phyloP scores from a whole-genome alignment of 2,329 filamentous ascomycete species.

The Ophiostoma australiae region DNA sequence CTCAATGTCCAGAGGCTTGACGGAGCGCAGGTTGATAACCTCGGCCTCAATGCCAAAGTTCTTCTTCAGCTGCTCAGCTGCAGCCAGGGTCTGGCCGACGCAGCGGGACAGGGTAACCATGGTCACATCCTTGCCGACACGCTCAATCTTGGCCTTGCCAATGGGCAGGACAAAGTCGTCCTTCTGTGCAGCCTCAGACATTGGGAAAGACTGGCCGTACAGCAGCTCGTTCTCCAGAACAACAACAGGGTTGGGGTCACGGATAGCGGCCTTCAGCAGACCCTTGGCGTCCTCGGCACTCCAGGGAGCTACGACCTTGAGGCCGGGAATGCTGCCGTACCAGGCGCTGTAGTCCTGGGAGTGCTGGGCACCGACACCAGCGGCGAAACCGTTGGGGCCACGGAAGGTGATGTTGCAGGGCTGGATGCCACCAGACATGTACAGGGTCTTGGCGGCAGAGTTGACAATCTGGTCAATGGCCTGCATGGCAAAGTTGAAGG shows the following conservation, averaged over 20 bases:
- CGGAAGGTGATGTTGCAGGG: slow-evolving; percentile 99
- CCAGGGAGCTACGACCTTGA: slow-evolving; percentile 96
- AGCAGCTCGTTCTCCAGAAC: slow-evolving; percentile 85
- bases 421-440: slow-evolving; percentile 99
- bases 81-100: slow-evolving; percentile 83
- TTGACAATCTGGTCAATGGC: slow-evolving; percentile 99
- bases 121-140: slow-evolving; percentile 89
- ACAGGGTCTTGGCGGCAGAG: slow-evolving; percentile 97
- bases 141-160: slow-evolving; percentile 99
- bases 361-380: slow-evolving; percentile 95
- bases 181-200: slow-evolving; percentile 94
- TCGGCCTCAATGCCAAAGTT: slow-evolving; percentile 95
- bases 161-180: slow-evolving; percentile 96
- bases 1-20: slow-evolving; percentile 96
- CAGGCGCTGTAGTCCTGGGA: slow-evolving; percentile 98
- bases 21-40: slow-evolving; percentile 94
- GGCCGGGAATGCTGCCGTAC: slow-evolving; percentile 96
- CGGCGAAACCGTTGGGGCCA: slow-evolving; percentile 94
- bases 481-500: slow-evolving; percentile 99
- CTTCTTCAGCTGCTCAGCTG: slow-evolving; percentile 87
- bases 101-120: slow-evolving; percentile 92
- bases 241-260: slow-evolving; percentile 94
- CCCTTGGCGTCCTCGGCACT: slow-evolving; percentile 98
- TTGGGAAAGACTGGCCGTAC: slow-evolving; percentile 92
- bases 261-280: slow-evolving; percentile 93